Conservation (phyloP, 2,329 filamentous ascomycete species). For the Penicillium sumatraense region DNA sequence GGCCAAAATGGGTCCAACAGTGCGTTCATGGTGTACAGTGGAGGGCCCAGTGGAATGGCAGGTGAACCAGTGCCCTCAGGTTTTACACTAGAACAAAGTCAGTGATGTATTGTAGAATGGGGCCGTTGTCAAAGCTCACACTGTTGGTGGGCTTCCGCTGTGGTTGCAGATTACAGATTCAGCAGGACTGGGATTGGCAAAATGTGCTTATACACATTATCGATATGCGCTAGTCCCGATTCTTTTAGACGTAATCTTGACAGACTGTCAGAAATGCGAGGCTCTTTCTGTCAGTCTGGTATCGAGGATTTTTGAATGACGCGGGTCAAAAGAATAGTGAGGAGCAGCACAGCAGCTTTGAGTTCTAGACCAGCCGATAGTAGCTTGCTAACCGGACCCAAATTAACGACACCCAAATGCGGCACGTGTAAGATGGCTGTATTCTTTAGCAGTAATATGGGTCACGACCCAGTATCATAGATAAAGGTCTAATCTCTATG, state of each 20-base stretch:
- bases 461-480: too few species aligned
- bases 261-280: background rate
- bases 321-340: background rate
- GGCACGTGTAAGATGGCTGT: background rate
- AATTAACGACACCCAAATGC: background rate
- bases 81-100: background rate
- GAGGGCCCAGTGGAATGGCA: background rate
- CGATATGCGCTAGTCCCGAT: background rate
- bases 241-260: background rate
- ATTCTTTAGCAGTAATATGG: too few species aligned
- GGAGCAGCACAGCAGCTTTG: background rate
- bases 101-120: background rate
- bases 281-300: background rate
- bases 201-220: background rate
- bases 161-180: background rate
- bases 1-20: conserved; percentile 6
- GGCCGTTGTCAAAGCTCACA: background rate
- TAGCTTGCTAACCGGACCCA: background rate
- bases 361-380: background rate
- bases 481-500: too few species aligned
- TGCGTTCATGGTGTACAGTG: background rate
- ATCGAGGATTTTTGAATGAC: background rate
- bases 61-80: background rate
- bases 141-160: background rate
- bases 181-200: background rate